A percentile compares a stretch with the other conserved stretches of the same genome.
Conservation (phyloP, 2,329 filamentous ascomycete species). For the Coniella vitis region DNA sequence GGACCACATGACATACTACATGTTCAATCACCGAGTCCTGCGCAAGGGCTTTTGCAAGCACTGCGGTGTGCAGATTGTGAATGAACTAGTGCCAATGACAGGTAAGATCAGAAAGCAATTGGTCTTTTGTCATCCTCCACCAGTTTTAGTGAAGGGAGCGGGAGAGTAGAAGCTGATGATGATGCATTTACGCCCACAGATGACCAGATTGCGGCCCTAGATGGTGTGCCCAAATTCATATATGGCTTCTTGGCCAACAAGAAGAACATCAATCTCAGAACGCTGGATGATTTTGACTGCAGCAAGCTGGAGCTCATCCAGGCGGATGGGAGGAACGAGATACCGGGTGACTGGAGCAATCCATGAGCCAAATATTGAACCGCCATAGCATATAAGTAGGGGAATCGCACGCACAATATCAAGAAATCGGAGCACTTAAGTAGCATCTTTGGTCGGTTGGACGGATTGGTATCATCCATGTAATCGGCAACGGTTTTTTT, state of each 20-base stretch:
- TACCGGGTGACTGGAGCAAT: conserved; percentile 32
- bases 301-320: conserved; percentile 20
- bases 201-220: conserved; percentile 30
- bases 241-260: conserved; percentile 14
- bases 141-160: too few relatives aligned
- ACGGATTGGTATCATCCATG: conserved; percentile 1
- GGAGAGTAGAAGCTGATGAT: not conserved
- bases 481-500: not conserved
- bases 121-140: not conserved
- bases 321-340: conserved; percentile 23
- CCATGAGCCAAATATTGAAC: conserved; percentile 22
- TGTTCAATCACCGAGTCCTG: conserved; percentile 25
- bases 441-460: too few relatives aligned
- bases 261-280: conserved; percentile 33
- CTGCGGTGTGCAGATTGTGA: conserved; percentile 39
- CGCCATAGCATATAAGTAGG: not conserved
- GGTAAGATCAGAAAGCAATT: conserved; percentile 14
- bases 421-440: too few relatives aligned
- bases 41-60: conserved; percentile 41
- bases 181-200: not conserved
- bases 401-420: not conserved
- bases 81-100: conserved; percentile 23
- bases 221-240: conserved; percentile 20
- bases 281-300: conserved; percentile 32
- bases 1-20: conserved; percentile 34